Evolutionary conservation across 2,329 filamentous ascomycete species (phyloP).

Genomic region (Exophiala phaeomuriformis): DNA sequence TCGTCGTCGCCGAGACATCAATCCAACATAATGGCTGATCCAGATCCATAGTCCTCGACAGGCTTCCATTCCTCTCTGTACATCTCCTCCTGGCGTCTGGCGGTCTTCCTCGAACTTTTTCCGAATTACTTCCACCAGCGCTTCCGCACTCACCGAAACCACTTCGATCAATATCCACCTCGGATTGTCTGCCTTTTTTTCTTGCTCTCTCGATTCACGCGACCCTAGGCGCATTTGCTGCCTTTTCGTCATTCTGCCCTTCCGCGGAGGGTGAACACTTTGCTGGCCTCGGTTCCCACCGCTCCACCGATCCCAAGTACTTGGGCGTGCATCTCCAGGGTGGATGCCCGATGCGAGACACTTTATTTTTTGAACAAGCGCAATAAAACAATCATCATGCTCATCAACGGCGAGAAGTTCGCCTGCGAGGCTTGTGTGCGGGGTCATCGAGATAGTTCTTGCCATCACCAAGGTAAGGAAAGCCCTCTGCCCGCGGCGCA

Average conservation of each 20-base stretch:
- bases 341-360: too few species aligned
- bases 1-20: slow-evolving; percentile 8
- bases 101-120: slow-evolving; percentile 13
- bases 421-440: slow-evolving; percentile 97
- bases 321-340: too few species aligned
- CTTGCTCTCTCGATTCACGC: neutral
- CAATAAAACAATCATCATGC: slow-evolving; percentile 45
- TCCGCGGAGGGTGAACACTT: neutral
- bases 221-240: neutral
- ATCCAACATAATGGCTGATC: slow-evolving; percentile 15
- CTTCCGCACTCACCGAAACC: slow-evolving; percentile 1
- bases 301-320: too few species aligned
- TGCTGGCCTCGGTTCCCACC: neutral
- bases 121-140: slow-evolving; percentile 1
- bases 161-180: neutral
- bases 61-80: neutral
- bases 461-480: slow-evolving; percentile 82
- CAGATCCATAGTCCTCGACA: slow-evolving; percentile 10
- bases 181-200: neutral
- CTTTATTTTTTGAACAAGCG: too few species aligned
- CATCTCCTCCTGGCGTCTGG: slow-evolving; percentile 13
- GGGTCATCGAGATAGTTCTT: slow-evolving; percentile 97
- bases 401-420: slow-evolving; percentile 93
- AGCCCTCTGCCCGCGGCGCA: too few species aligned
- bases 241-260: neutral